phyloP scores from a whole-genome alignment of 2,329 filamentous ascomycete species.

The Fusarium buxicola region DNA sequence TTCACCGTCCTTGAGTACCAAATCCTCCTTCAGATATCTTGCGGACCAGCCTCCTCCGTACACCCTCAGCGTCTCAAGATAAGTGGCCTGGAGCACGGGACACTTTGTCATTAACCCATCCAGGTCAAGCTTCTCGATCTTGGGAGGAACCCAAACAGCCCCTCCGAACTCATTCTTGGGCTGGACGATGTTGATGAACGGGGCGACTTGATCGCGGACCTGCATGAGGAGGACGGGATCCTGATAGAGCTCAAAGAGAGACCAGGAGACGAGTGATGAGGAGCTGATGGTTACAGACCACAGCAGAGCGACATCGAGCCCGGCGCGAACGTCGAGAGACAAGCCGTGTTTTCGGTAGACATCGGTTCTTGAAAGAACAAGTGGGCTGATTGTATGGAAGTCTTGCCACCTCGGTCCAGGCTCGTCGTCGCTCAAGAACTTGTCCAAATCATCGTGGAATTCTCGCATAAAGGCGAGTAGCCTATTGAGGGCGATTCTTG shows the following conservation, averaged over 20 bases:
- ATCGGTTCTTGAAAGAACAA: conserved; percentile 48
- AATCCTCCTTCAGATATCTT: conserved; percentile 49
- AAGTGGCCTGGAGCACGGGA: conserved; percentile 54
- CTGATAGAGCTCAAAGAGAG: conserved; percentile 55
- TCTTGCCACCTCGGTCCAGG: conserved; percentile 52
- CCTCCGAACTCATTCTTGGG: conserved; percentile 52
- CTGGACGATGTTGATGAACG: conserved; percentile 48
- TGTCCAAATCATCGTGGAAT: conserved; percentile 52
- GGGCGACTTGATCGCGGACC: conserved; percentile 54
- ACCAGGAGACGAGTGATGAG: conserved; percentile 54
- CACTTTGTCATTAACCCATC: conserved; percentile 52
- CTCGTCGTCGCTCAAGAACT: conserved; percentile 48
- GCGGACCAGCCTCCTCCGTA: conserved; percentile 52
- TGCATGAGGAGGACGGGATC: conserved; percentile 53
- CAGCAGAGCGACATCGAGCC: conserved; percentile 50
- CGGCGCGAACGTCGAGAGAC: conserved; percentile 49
- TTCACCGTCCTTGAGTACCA: conserved; percentile 46
- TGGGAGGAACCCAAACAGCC: conserved; percentile 51
- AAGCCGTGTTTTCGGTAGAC: conserved; percentile 48
- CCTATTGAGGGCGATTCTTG: conserved; percentile 45
- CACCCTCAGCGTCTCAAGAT: conserved; percentile 55
- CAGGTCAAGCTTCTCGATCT: conserved; percentile 51
- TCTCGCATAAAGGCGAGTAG: conserved; percentile 48
- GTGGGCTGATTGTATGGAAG: conserved; percentile 51
- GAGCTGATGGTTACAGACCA: conserved; percentile 56